Evolutionary conservation across 768 basidiomycete species (phyloP), one percentile per base, ranked within the genome.

Genomic region (Stropharia rugosoannulata): DNA sequence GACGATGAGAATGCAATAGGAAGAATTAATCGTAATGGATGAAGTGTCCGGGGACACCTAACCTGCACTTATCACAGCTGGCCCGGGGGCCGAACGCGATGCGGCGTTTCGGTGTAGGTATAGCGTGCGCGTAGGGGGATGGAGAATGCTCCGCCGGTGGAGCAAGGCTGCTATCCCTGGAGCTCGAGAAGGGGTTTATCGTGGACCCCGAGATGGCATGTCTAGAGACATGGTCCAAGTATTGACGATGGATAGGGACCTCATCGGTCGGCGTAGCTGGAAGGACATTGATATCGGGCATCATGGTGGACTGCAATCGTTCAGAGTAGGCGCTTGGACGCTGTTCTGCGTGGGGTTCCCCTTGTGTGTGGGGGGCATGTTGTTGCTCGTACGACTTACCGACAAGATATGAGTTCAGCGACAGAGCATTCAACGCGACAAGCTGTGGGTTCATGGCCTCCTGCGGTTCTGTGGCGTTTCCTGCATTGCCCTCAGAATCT

Each of bases 41-140:
- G 40, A 64, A 63, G 54, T 64, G 65, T 22, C 56, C 54, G 18
- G 44, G 57, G 36, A 65, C 59, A 18, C 64, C 70, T 47, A 55
- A 61, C 57, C 60, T 58, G 47, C 69, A 70, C 57, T 66, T 68
- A 27, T 70, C 63, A 61, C 68, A 71, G 44, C 68, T 66, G 36
- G 63, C 61, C 38, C 67, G 59, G 2, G 70, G 71, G 7, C 71
- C 71, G 59, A 73, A 70, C 49, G 65, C 63, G 58, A 73, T 66
- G 37, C 69, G 67, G 48, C 59, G 59, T 59, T 64, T 71, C 13
- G 57, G 15, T 18, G 58, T 19, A 39, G 55, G 54, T 10, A 32
- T 32, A 32, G 52, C 61, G 15, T 39, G 52, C 35, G 2, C 55
- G 15, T 38, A 56, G 47, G 37, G 65, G 18, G 36, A 64, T 64